Conservation (phyloP, 1,284 basidiomycete genomes). For the Rhizoctonia solani region DNA sequence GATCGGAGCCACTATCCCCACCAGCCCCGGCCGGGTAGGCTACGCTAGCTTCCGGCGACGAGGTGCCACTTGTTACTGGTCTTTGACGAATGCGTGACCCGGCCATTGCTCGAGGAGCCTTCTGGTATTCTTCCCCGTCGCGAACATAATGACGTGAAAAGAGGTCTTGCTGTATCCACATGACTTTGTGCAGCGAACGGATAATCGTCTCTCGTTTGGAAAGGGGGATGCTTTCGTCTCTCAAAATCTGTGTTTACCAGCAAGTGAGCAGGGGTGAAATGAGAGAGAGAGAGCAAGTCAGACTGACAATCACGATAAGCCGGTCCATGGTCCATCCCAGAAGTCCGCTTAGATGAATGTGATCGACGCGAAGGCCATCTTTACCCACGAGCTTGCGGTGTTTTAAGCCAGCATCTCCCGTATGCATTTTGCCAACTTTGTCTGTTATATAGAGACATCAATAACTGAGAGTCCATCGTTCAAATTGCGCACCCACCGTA, state of each 20-base stretch:
- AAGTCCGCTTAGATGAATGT: constrained; percentile 23
- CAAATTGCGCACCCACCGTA: constrained; percentile 6
- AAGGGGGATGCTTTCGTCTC: constrained; percentile 2
- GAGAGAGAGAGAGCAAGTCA: background rate
- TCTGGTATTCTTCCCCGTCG: constrained; percentile 24
- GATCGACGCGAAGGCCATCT: constrained; percentile 22
- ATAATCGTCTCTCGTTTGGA: constrained; percentile 20
- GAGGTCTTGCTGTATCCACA: constrained; percentile 33
- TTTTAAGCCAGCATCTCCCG: constrained; percentile 21
- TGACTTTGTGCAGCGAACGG: constrained; percentile 28
- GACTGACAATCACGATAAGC: constrained; percentile 14
- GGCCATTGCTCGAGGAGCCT: constrained; percentile 4
- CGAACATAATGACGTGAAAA: constrained; percentile 31
- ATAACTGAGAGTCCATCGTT: background rate
- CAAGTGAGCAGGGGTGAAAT: background rate
- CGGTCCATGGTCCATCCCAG: constrained; percentile 33
- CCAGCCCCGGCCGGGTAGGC: background rate
- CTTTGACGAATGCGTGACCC: constrained; percentile 7
- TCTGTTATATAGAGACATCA: background rate
- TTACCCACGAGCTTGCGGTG: constrained; percentile 22
- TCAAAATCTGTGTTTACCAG: constrained; percentile 5
- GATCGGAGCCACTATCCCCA: background rate
- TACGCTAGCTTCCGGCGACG: background rate
- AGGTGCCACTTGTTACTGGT: background rate
- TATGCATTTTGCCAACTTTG: constrained; percentile 30